These are phyloP conservation scores for Zygosaccharomyces rouxii DNA, from an alignment of 805 yeast genomes.

Conservation along the genomic window DNA sequence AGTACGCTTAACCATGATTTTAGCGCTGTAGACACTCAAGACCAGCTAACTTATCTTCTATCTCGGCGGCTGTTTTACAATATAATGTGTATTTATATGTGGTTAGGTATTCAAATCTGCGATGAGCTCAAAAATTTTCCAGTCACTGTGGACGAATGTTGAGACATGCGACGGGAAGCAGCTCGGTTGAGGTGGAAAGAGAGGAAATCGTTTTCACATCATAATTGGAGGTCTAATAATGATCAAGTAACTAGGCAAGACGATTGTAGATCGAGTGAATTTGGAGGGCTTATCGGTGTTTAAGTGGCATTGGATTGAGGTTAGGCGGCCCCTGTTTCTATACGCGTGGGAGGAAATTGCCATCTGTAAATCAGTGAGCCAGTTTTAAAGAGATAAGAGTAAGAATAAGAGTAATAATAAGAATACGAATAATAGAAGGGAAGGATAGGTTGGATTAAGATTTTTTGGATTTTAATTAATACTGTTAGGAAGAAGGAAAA, in stretches of 20 bases:
- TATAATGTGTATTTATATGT: neutral
- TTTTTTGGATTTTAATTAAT: neutral
- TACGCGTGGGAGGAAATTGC: neutral
- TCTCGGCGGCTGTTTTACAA: neutral
- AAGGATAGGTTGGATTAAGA: neutral
- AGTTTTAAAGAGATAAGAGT: neutral
- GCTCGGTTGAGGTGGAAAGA: neutral
- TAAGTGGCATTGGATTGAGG: neutral
- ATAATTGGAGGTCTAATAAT: neutral
- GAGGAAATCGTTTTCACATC: neutral
- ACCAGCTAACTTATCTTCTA: neutral
- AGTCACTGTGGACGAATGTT: slow-evolving; percentile 13
- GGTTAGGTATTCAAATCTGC: slow-evolving; percentile 3
- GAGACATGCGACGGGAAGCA: neutral
- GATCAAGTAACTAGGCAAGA: neutral
- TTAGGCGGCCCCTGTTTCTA: slow-evolving; percentile 4
- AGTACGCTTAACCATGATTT: neutral
- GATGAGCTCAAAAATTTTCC: slow-evolving; percentile 21
- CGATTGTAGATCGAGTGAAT: neutral
- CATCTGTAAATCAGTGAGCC: neutral
- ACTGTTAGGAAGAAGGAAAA: neutral
- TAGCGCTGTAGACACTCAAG: neutral
- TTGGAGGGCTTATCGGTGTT: slow-evolving; percentile 2
- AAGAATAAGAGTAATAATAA: neutral
- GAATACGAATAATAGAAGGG: neutral